Percentiles rank a stretch among this genome's conserved stretches.
Conservation (phyloP, 768 basidiomycete genomes). For the Pleurotus giganteus region DNA sequence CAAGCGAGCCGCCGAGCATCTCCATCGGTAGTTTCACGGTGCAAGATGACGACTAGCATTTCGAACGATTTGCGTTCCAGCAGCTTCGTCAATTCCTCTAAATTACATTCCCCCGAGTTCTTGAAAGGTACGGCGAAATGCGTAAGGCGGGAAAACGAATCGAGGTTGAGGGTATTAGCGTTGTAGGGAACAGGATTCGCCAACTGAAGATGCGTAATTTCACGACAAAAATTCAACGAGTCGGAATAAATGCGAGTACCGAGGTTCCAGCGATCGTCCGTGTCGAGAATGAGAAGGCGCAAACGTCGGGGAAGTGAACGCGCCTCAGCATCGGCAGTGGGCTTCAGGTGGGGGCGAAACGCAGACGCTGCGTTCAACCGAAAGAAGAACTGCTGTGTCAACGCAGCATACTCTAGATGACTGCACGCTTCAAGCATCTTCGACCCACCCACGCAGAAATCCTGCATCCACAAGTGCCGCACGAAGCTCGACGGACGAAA, state of each 20-base stretch:
- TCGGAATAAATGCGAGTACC: neutral
- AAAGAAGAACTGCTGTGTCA: neutral
- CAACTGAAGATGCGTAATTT: constrained; percentile 21
- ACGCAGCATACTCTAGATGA: constrained; percentile 7
- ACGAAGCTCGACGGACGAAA: neutral
- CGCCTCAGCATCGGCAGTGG: neutral
- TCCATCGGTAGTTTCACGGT: constrained; percentile 14
- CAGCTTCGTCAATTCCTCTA: constrained; percentile 14
- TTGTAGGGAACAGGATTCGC: constrained; percentile 14
- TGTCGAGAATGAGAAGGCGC: constrained; percentile 16
- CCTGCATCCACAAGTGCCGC: neutral
- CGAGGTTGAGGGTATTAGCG: constrained; percentile 13
- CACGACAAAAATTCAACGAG: constrained; percentile 16
- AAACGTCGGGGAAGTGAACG: neutral
- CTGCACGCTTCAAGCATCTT: neutral
- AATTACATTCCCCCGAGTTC: constrained; percentile 11
- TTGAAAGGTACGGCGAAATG: constrained; percentile 22
- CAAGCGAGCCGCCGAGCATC: constrained; percentile 10
- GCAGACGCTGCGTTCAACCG: neutral
- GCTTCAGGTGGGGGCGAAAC: neutral
- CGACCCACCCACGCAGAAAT: neutral
- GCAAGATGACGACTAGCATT: constrained; percentile 18
- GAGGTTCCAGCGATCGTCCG: constrained; percentile 13
- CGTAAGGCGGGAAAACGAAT: constrained; percentile 18
- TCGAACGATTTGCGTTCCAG: constrained; percentile 12